Percentiles rank a stretch among this genome's conserved stretches.
Evolutionary conservation across 1,139 yeast genomes (phyloP).

Genomic region (Saccharomyces hybrid): DNA sequence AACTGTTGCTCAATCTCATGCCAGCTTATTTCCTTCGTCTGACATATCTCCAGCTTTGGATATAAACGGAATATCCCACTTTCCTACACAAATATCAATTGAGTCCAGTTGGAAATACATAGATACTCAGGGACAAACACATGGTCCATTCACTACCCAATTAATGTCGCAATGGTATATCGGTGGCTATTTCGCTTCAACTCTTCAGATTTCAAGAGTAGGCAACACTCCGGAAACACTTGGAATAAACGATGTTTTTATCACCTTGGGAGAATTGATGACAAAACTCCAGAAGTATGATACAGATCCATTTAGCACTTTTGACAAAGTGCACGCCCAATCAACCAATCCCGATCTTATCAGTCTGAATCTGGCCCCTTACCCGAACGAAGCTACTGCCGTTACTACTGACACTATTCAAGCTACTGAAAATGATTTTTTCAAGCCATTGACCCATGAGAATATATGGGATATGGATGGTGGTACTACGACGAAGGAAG

Average conservation of each 20-base stretch:
- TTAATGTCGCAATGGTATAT: conserved; percentile 30
- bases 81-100: conserved; percentile 15
- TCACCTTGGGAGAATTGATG: conserved; percentile 24
- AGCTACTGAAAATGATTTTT: not conserved
- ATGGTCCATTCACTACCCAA: conserved; percentile 31
- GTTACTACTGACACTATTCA: not conserved
- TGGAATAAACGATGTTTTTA: conserved; percentile 22
- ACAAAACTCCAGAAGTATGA: conserved; percentile 18
- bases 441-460: not conserved
- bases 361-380: not conserved
- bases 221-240: conserved; percentile 23
- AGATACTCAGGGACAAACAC: conserved; percentile 27
- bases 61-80: not conserved
- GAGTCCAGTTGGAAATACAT: conserved; percentile 31
- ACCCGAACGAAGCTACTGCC: not conserved
- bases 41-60: not conserved
- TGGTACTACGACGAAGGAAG: conserved; percentile 6
- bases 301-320: conserved; percentile 25
- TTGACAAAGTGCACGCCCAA: conserved; percentile 13
- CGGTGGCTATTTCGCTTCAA: conserved; percentile 27
- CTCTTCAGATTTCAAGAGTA: conserved; percentile 23
- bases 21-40: not conserved
- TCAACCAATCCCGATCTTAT: not conserved
- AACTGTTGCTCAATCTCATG: not conserved
- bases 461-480: not conserved